A percentile compares a stretch with the other conserved stretches of the same genome.
phyloP scores from a whole-genome alignment of 2,329 filamentous ascomycete genomes.

The Alternaria novae-zelandiae region DNA sequence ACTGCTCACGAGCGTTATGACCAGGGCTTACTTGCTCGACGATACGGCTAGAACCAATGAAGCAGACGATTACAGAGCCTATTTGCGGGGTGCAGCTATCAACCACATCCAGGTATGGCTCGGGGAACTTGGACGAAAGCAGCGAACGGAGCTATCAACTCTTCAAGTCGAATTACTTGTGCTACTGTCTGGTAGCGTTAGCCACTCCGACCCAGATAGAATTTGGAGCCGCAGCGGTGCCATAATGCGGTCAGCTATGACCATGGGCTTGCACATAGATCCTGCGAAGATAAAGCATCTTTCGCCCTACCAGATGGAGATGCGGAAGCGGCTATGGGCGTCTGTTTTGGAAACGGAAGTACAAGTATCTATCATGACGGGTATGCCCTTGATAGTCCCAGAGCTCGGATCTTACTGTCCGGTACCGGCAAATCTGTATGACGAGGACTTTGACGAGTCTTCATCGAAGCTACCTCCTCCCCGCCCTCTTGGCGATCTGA shows the following conservation, averaged over 20 bases:
- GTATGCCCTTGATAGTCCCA: slow-evolving; percentile 23
- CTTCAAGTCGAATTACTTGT: slow-evolving; percentile 27
- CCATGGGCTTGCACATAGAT: slow-evolving; percentile 52
- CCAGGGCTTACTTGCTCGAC: slow-evolving; percentile 30
- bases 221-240: slow-evolving; percentile 41
- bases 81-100: slow-evolving; percentile 21
- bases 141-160: slow-evolving; percentile 27
- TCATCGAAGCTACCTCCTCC: slow-evolving; percentile 12
- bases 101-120: slow-evolving; percentile 29
- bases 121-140: slow-evolving; percentile 28
- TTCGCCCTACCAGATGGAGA: slow-evolving; percentile 44
- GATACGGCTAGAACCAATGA: slow-evolving; percentile 9
- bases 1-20: slow-evolving; percentile 26
- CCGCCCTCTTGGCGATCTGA: slow-evolving; percentile 11
- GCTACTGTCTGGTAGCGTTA: slow-evolving; percentile 20
- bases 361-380: slow-evolving; percentile 27
- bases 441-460: slow-evolving; percentile 23
- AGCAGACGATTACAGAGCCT: slow-evolving; percentile 12
- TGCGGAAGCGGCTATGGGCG: slow-evolving; percentile 55
- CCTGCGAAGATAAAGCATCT: slow-evolving; percentile 44
- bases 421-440: slow-evolving; percentile 24
- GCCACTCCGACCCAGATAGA: slow-evolving; percentile 18
- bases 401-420: slow-evolving; percentile 14
- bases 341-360: slow-evolving; percentile 53
- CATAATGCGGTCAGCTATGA: slow-evolving; percentile 50